Conservation (phyloP, 1,284 basidiomycete genomes). For the Leccinum solheimii region DNA sequence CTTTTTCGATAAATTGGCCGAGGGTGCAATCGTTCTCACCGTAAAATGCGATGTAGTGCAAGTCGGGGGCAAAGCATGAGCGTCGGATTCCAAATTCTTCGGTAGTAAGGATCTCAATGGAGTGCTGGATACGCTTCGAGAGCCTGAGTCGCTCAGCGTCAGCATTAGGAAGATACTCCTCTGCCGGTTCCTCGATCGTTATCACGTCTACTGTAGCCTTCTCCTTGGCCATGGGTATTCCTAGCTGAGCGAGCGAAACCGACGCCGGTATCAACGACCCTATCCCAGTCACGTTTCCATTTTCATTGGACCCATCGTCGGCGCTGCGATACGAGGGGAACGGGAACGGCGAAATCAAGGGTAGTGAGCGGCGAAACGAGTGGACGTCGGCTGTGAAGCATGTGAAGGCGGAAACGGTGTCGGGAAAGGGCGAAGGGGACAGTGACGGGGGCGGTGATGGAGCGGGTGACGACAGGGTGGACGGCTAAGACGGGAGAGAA, state of each 20-base stretch:
- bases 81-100: slow-evolving; percentile 62
- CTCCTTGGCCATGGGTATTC: slow-evolving; percentile 28
- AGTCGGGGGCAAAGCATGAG: slow-evolving; percentile 67
- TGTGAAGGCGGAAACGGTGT: no score
- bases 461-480: no score
- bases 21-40: slow-evolving; percentile 91
- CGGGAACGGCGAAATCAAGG: no score
- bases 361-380: no score
- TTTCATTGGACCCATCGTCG: slow-evolving; percentile 11
- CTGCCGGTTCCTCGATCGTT: slow-evolving; percentile 29
- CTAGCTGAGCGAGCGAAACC: slow-evolving; percentile 32
- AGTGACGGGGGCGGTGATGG: no score
- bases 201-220: slow-evolving; percentile 19
- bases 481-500: no score
- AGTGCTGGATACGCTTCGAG: slow-evolving; percentile 72
- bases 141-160: slow-evolving; percentile 68
- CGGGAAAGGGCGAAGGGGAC: no score
- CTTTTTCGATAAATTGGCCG: slow-evolving; percentile 88
- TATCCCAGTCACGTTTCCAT: slow-evolving; percentile 19
- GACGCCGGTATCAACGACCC: slow-evolving; percentile 30
- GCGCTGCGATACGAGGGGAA: no score
- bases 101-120: slow-evolving; percentile 76
- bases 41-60: slow-evolving; percentile 86
- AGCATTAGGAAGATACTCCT: slow-evolving; percentile 63
- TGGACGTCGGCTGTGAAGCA: no score